These are phyloP conservation scores for Lippia alba DNA, from an alignment of 305 asterid species.

Conservation along the genomic window DNA sequence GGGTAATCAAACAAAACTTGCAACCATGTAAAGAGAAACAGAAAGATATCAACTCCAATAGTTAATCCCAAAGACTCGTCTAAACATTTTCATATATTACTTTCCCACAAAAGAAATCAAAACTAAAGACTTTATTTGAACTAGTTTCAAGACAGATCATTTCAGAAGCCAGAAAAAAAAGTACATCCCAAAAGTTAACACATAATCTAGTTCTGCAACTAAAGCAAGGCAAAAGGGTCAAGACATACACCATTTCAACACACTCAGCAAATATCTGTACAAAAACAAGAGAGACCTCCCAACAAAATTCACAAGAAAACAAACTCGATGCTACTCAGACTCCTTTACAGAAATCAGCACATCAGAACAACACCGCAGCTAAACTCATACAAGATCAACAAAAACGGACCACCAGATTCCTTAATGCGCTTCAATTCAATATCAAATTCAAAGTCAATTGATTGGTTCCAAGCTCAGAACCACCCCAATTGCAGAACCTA, in stretches of 20 bases:
- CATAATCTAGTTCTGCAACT: neutral
- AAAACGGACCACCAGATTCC: constrained; percentile 7
- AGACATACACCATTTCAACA: constrained; percentile 1
- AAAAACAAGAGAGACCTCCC: constrained; percentile 8
- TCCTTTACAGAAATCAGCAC: neutral
- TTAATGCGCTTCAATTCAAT: neutral
- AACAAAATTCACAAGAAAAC: neutral
- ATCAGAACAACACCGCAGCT: neutral
- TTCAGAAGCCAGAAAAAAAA: neutral
- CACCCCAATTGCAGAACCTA: neutral
- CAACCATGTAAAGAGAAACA: neutral
- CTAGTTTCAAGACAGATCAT: neutral
- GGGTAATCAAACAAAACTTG: constrained; percentile 1
- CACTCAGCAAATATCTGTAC: neutral
- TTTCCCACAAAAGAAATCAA: neutral
- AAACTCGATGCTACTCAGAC: neutral
- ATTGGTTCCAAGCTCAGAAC: constrained; percentile 1
- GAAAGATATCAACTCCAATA: neutral
- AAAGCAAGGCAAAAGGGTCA: neutral
- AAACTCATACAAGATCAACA: neutral
- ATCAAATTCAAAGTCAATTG: neutral
- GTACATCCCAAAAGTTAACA: constrained; percentile 3
- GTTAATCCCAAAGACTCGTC: neutral
- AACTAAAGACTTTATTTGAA: neutral
- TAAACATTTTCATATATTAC: neutral